A percentile compares a stretch with the other conserved stretches of the same genome.
These are phyloP conservation scores for Sporobolus alterniflorus DNA, from an alignment of 202 grass and related monocot species.

Conservation along the genomic window DNA sequence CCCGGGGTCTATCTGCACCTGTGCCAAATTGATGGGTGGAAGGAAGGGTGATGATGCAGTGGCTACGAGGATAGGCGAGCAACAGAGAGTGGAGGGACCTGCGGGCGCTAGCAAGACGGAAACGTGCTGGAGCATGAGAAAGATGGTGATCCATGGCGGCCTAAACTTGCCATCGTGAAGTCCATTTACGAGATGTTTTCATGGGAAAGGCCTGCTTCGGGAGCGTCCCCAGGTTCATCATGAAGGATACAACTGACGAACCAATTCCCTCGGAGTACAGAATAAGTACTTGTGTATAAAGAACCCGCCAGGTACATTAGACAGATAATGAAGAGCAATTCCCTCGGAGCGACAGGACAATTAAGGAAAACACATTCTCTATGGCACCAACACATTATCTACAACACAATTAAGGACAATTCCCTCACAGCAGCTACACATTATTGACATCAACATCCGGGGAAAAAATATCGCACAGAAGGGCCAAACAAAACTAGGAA, in stretches of 20 bases:
- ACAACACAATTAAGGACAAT: too few relatives aligned
- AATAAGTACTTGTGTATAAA: background rate
- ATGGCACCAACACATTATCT: conserved; percentile 22
- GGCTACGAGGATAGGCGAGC: too few relatives aligned
- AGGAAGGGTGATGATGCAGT: too few relatives aligned
- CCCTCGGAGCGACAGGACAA: background rate
- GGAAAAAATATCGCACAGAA: background rate
- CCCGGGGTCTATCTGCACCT: background rate
- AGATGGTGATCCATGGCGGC: background rate
- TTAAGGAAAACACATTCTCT: conserved; percentile 6
- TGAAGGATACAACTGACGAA: too few relatives aligned
- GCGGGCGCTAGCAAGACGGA: background rate
- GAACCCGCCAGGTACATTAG: background rate
- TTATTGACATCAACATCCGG: conserved; percentile 28
- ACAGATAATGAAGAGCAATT: background rate
- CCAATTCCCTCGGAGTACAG: too few relatives aligned
- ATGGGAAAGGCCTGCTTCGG: too few relatives aligned
- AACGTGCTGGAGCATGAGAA: background rate
- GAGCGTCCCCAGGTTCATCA: too few relatives aligned
- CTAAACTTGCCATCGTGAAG: too few relatives aligned
- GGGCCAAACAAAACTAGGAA: conserved; percentile 9
- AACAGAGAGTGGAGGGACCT: too few relatives aligned
- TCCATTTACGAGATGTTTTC: too few relatives aligned
- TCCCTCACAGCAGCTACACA: conserved; percentile 50
- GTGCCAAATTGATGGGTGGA: background rate